Base-by-base conservation (phyloP, 345 rosid species). In the Acer negundo region DNA sequence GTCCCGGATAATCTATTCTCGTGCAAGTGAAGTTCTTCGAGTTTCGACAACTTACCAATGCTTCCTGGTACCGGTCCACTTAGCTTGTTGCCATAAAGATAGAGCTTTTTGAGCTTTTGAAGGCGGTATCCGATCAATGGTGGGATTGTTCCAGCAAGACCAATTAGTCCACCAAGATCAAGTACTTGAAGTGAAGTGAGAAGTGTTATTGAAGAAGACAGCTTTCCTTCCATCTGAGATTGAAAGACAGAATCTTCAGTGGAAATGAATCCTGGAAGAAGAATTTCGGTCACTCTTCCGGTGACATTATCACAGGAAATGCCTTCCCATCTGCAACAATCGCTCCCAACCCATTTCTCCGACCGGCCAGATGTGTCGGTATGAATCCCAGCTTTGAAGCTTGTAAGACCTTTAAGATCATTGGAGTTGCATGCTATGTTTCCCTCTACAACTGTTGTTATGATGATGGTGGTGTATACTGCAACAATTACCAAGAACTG, bases 321-420 rank as follows among this genome's bases (percentile, higher is more conserved):
- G 44, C 91, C 93, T 78, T 84, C 86, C 91, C 93, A 90, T 17
- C 42, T 58, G 79, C 91, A 88, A 71, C 90, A 90, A 40, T 79
- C 49, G 3, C 0, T 20, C 38, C 88, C 90, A 40, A 55, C 76
- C 91, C 90, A 87, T 24, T 82, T 87, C 0, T 68, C 82, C 11
- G 86, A 70, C 62, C 93, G 76, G 77, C 80, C 73, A 10, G 91
- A 90, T 38, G 84, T 86, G 71, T 88, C 91, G 4, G 65, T 42
- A 3, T 55, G 81, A 64, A 90, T 85, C 67, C 80, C 84, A 8
- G 81, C 77, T 81, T 82, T 86, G 81, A 88, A 86, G 31, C 79
- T 76, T 9, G 58, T 77, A 17, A 88, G 83, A 38, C 86, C 90
- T 72, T 77, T 80, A 51, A 88, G 83, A 82, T 90, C 91, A 53